Evolutionary conservation across 2,329 filamentous ascomycete genomes (phyloP).

Genomic region (Xylariales sp.): DNA sequence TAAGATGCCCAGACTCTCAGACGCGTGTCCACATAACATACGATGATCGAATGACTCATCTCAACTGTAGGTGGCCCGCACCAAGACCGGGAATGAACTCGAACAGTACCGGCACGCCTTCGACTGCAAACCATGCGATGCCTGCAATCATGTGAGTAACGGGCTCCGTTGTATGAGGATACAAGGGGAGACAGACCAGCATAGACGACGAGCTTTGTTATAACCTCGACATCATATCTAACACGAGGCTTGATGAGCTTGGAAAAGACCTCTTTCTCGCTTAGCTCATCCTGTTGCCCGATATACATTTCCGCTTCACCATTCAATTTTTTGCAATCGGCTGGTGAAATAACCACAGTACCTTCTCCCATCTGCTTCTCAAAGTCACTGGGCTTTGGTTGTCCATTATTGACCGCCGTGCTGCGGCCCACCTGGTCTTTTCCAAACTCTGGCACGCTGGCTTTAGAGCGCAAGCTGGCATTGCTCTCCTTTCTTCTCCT

Average conservation of each 20-base stretch:
- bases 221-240: conserved; percentile 97
- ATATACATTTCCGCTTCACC: conserved; percentile 54
- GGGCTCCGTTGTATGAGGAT: background rate
- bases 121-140: conserved; percentile 54
- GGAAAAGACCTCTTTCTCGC: conserved; percentile 85
- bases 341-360: conserved; percentile 55
- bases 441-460: conserved; percentile 57
- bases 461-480: conserved; percentile 57
- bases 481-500: conserved; percentile 66
- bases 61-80: conserved; percentile 45
- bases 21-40: conserved; percentile 33
- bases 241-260: conserved; percentile 87
- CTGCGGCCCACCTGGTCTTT: conserved; percentile 47
- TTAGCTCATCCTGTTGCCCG: conserved; percentile 63
- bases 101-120: conserved; percentile 57
- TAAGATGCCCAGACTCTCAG: conserved; percentile 31
- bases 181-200: conserved; percentile 69
- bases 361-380: conserved; percentile 81
- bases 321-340: conserved; percentile 49
- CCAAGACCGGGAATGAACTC: conserved; percentile 56
- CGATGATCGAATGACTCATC: conserved; percentile 34
- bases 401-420: conserved; percentile 42
- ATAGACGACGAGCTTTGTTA: conserved; percentile 96
- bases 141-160: conserved; percentile 39
- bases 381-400: conserved; percentile 64